These are phyloP conservation scores for Moricandia arvensis DNA, from an alignment of 345 rosid genomes.

Conservation along the genomic window DNA sequence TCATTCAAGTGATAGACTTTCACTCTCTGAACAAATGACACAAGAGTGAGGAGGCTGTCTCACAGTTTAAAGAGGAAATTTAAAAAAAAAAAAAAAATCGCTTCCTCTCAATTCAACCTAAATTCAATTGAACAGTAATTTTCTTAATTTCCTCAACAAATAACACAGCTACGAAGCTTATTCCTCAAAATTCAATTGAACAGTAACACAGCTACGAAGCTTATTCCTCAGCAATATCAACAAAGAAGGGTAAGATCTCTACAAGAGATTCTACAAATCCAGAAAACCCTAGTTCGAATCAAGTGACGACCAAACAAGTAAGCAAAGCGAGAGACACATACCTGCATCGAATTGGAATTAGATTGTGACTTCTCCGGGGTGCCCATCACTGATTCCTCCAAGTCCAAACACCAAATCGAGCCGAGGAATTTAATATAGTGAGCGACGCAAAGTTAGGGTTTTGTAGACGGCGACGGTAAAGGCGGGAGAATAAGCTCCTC, in stretches of 20 bases:
- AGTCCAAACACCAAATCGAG: conserved; percentile 34
- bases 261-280: conserved; percentile 2
- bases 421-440: conserved; percentile 17
- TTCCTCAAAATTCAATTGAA: conserved; percentile 20
- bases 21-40: conserved; percentile 61
- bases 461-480: conserved; percentile 26
- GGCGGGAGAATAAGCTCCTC: conserved; percentile 34
- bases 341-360: conserved; percentile 90
- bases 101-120: conserved; percentile 8
- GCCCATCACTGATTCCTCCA: conserved; percentile 62
- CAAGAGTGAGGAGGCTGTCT: background rate
- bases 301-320: conserved; percentile 1
- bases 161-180: background rate
- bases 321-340: conserved; percentile 20
- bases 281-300: conserved; percentile 17
- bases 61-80: background rate
- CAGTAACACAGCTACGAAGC: background rate
- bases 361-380: conserved; percentile 74
- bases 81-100: conserved; percentile 1
- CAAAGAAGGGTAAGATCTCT: background rate
- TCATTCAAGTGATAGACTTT: conserved; percentile 87
- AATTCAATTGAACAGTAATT: conserved; percentile 11
- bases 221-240: background rate
- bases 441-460: conserved; percentile 55
- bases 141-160: background rate